phyloP scores from a whole-genome alignment of 2,329 filamentous ascomycete species.

The Colletotrichum theobromicola region DNA sequence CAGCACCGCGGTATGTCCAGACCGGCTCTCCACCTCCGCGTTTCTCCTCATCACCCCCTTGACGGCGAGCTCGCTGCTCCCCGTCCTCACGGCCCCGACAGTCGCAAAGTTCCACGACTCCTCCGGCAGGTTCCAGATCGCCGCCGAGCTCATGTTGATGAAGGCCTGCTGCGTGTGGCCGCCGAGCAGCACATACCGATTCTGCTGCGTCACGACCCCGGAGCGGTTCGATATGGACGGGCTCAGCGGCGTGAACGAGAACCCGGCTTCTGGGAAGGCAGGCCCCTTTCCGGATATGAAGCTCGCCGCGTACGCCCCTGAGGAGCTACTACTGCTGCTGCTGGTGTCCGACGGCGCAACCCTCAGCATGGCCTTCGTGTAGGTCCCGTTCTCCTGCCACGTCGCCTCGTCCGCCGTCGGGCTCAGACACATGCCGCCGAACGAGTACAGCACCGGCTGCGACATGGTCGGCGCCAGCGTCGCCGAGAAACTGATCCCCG shows the following conservation, averaged over 20 bases:
- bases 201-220: conserved; percentile 71
- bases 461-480: conserved; percentile 58
- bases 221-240: conserved; percentile 74
- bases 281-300: conserved; percentile 48
- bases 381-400: conserved; percentile 75
- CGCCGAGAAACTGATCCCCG: conserved; percentile 71
- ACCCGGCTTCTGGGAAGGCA: conserved; percentile 76
- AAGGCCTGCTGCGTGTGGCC: conserved; percentile 86
- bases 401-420: conserved; percentile 41
- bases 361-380: conserved; percentile 80
- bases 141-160: conserved; percentile 92
- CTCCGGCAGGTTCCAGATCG: conserved; percentile 85
- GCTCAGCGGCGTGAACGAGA: conserved; percentile 77
- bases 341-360: conserved; percentile 52
- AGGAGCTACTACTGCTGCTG: too few relatives aligned
- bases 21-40: conserved; percentile 72
- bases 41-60: conserved; percentile 37
- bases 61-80: conserved; percentile 62
- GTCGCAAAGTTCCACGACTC: conserved; percentile 84
- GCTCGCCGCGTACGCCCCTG: conserved; percentile 36
- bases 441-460: conserved; percentile 70
- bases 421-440: conserved; percentile 87
- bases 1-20: conserved; percentile 86
- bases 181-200: conserved; percentile 81
- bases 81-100: conserved; percentile 43